Percentiles rank a stretch among this genome's conserved stretches.
Evolutionary conservation across 441 rosid species (phyloP).

Genomic region (Aleurites moluccanus): DNA sequence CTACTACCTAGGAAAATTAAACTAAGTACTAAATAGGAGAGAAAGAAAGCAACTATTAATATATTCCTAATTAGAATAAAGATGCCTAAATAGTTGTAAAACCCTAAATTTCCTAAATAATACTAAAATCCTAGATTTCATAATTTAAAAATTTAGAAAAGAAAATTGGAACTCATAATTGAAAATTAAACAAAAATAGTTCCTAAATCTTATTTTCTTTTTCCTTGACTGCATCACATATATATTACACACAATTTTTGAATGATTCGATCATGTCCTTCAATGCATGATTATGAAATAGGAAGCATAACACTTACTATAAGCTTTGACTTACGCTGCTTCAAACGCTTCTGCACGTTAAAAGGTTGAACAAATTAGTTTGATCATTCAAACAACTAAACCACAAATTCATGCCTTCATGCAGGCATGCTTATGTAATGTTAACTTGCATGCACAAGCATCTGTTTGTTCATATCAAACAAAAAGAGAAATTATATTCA

Average conservation of each 20-base stretch:
- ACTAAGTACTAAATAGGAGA: too few relatives aligned
- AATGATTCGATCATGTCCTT: neutral
- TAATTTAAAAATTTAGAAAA: too few relatives aligned
- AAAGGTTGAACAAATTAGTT: constrained; percentile 20
- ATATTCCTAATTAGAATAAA: too few relatives aligned
- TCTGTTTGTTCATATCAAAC: neutral
- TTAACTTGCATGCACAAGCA: neutral
- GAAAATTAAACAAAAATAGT: too few relatives aligned
- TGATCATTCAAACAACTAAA: constrained; percentile 4
- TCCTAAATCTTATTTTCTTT: too few relatives aligned
- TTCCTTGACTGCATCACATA: neutral
- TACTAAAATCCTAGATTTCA: too few relatives aligned
- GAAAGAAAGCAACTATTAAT: too few relatives aligned
- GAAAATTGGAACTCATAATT: too few relatives aligned
- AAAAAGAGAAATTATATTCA: neutral
- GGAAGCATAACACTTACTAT: constrained; percentile 55
- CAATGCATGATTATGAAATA: constrained; percentile 4
- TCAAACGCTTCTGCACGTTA: constrained; percentile 77
- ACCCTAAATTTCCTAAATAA: too few relatives aligned
- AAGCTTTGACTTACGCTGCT: constrained; percentile 63
- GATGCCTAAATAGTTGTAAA: too few relatives aligned
- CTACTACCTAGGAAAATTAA: too few relatives aligned
- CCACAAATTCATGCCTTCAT: neutral
- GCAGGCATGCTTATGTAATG: neutral
- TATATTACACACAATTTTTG: constrained; percentile 7